Conservation (phyloP, 352 stramenopile genomes). For the Phytophthora brassicae region DNA sequence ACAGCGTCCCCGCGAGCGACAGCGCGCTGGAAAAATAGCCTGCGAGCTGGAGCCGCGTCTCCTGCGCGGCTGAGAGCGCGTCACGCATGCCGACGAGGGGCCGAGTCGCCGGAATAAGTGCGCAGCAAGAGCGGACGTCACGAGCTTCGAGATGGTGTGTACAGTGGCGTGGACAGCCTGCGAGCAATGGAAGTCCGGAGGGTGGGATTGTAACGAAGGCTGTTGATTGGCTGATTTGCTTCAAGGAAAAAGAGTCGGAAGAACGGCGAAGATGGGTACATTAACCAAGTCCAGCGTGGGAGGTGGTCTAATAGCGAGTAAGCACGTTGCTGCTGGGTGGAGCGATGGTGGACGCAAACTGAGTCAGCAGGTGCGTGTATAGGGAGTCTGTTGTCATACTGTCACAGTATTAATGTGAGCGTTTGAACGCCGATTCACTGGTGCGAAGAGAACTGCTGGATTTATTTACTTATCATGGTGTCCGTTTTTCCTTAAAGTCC, state of each 20-base stretch:
- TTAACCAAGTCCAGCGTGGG: not conserved
- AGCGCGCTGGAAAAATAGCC: conserved; percentile 50
- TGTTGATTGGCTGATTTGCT: conserved; percentile 20
- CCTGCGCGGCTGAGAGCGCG: conserved; percentile 30
- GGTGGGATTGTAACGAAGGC: conserved; percentile 10
- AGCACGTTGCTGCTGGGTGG: too few species aligned
- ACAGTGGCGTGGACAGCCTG: conserved; percentile 13
- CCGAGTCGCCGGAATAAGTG: too few species aligned
- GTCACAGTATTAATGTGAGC: too few species aligned
- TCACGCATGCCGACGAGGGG: conserved; percentile 23
- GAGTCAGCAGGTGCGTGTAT: too few species aligned
- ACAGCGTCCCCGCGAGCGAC: conserved; percentile 63
- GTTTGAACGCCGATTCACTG: too few species aligned
- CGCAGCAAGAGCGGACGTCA: not conserved
- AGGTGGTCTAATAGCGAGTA: too few species aligned
- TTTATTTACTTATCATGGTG: too few species aligned
- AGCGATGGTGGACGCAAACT: too few species aligned
- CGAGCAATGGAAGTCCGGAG: conserved; percentile 20
- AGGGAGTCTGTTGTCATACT: too few species aligned
- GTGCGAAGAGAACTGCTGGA: too few species aligned
- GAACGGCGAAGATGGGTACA: conserved; percentile 10
- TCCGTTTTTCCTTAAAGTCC: too few species aligned
- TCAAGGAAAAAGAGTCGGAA: conserved; percentile 28
- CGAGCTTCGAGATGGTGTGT: not conserved
- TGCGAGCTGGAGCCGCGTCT: conserved; percentile 39